A percentile compares a stretch with the other conserved stretches of the same genome.
phyloP scores from a whole-genome alignment of 2,329 filamentous ascomycete species.

The Passalora sequoiae region DNA sequence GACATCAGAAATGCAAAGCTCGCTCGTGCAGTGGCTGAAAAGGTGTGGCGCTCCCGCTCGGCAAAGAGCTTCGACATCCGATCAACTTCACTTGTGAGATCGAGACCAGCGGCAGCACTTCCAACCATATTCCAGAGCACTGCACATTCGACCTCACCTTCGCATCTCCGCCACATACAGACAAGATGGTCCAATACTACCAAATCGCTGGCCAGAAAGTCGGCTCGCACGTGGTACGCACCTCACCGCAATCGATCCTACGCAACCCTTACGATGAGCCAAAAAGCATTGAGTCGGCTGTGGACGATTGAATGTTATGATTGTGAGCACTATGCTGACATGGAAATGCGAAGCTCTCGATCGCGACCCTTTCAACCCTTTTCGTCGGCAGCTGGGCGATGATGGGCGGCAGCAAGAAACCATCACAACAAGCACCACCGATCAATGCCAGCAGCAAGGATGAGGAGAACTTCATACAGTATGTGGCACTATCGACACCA shows the following conservation, averaged over 20 bases:
- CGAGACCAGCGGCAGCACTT: slow-evolving; percentile 7
- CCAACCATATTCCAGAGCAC: slow-evolving; percentile 1
- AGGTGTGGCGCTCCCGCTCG: slow-evolving; percentile 4
- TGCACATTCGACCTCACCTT: slow-evolving; percentile 7
- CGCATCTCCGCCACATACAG: slow-evolving; percentile 9
- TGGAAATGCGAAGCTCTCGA: slow-evolving; percentile 49
- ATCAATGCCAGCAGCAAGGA: slow-evolving; percentile 63
- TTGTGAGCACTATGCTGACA: slow-evolving; percentile 1
- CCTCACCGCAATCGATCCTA: slow-evolving; percentile 1
- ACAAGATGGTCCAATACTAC: slow-evolving; percentile 50
- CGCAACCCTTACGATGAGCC: slow-evolving; percentile 6
- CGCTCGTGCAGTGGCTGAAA: slow-evolving; percentile 9
- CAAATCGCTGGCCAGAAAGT: slow-evolving; percentile 49
- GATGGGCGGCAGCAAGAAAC: slow-evolving; percentile 45
- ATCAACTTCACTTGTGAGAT: background rate
- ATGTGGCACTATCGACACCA: slow-evolving; percentile 33
- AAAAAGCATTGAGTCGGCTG: background rate
- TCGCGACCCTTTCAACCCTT: slow-evolving; percentile 50
- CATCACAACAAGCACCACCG: slow-evolving; percentile 48
- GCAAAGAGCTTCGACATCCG: slow-evolving; percentile 5
- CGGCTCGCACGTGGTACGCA: slow-evolving; percentile 50
- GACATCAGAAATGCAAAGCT: too few relatives aligned
- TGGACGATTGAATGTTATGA: background rate
- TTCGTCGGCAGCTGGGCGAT: slow-evolving; percentile 44
- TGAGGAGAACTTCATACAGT: slow-evolving; percentile 66